Evolutionary conservation across 441 rosid species (phyloP), one percentile per base, ranked within the genome.

Genomic region (Flueggea neowawraea): DNA sequence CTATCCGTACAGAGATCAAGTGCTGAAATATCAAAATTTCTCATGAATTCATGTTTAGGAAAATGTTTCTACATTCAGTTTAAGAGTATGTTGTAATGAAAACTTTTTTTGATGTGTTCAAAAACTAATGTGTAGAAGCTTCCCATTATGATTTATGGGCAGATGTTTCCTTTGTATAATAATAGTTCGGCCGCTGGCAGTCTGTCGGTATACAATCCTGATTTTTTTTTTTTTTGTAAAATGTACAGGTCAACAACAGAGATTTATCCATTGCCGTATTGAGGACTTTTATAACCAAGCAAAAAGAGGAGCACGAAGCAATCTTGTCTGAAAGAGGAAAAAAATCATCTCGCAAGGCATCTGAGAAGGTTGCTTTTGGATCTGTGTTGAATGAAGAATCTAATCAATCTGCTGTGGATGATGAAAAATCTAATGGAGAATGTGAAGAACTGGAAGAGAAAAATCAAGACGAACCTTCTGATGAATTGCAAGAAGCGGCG

Each of bases 201-300:
- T 64, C 55, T 47, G 57, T 51, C 33, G 1, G 58, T 9, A 28
- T 44, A 49, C 36, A 14, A 48, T 55, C 31, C 51, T 62, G 48
- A 58, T 58, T n/a, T n/a, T 53, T 39, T 47, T 48, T 54, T 33
- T 60, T 16, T 47, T 1, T n/a, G n/a, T 63, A 31, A 41, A 62
- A 60, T 70, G 60, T 65, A 60, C 79, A 95, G 99, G 97, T 95
- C 57, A 87, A 95, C 79, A 95, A 91, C 57, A 85, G 97, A 63
- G 99, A 95, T 73, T 73, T 95, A 61, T 95, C 98, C 6, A 80
- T 95, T 75, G 98, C 98, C 65, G 96, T 95, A 43, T 77, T 89
- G 64, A 82, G 99, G 83, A 66, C 91, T 39, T 95, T 80, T 62
- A 70, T 89, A 65, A 66, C 84, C 50, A 89, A 83, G 69, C 82